These are phyloP conservation scores for Vitis cinerea DNA, from an alignment of 164 flowering plant genomes.

Conservation along the genomic window DNA sequence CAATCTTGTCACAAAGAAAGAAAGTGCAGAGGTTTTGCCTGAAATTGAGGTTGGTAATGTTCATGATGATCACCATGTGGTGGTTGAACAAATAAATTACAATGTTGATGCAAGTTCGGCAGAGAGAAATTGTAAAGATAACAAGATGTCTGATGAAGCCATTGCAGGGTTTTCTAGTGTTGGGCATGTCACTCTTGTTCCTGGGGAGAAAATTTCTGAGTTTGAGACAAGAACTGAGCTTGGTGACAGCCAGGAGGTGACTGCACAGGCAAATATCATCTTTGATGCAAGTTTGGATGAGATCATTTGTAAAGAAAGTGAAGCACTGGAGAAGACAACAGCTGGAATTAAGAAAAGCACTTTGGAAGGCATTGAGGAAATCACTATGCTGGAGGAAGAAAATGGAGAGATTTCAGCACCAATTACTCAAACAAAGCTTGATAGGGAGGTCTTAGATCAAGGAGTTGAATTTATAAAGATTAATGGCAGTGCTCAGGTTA, in stretches of 20 bases:
- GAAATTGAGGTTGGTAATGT: too few relatives aligned
- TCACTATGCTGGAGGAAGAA: not conserved
- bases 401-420: not conserved
- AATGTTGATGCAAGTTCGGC: too few relatives aligned
- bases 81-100: too few relatives aligned
- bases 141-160: too few relatives aligned
- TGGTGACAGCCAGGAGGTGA: not conserved
- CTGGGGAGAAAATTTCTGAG: not conserved
- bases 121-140: too few relatives aligned
- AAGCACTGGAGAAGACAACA: not conserved
- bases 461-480: not conserved
- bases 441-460: not conserved
- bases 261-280: not conserved
- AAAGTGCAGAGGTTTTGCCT: too few relatives aligned
- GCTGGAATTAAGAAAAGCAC: not conserved
- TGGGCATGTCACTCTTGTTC: not conserved
- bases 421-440: not conserved
- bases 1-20: too few relatives aligned
- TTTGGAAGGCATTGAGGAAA: not conserved
- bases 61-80: too few relatives aligned
- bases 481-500: not conserved
- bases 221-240: conserved; percentile 1
- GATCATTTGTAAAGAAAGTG: not conserved
- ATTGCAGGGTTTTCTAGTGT: too few relatives aligned
- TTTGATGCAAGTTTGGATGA: not conserved